These are phyloP conservation scores for Dryas drummondii DNA, from an alignment of 306 rosid genomes.

Conservation along the genomic window DNA sequence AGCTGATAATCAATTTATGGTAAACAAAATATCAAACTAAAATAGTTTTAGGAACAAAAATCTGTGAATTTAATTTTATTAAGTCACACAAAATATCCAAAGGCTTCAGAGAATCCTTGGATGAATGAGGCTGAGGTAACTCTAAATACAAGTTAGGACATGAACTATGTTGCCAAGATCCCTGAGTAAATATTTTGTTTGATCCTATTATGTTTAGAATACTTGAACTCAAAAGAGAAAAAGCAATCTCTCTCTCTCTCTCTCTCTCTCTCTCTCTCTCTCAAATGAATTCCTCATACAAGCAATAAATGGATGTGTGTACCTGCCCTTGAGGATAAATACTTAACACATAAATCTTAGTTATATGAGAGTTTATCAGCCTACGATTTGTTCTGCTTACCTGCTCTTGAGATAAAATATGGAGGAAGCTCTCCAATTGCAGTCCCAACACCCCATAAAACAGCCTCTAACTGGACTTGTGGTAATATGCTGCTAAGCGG, in stretches of 20 bases:
- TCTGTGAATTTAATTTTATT: not conserved
- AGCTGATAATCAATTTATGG: too few species aligned
- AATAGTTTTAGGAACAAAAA: not conserved
- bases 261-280: too few species aligned
- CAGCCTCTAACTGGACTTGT: constrained; percentile 88
- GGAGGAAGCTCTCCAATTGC: constrained; percentile 99
- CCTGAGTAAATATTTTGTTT: not conserved
- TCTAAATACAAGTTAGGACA: too few species aligned
- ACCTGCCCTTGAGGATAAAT: not conserved
- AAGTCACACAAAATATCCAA: not conserved
- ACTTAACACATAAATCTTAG: not conserved
- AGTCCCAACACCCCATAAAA: constrained; percentile 96
- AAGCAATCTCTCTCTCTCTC: too few species aligned
- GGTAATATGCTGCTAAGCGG: constrained; percentile 86
- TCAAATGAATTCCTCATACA: too few species aligned
- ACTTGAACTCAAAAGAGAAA: not conserved
- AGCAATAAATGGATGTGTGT: not conserved
- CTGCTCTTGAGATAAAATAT: constrained; percentile 97
- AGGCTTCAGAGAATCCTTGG: not conserved
- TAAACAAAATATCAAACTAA: too few species aligned
- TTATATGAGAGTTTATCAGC: not conserved
- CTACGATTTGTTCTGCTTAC: constrained; percentile 37
- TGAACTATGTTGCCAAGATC: not conserved
- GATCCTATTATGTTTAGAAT: not conserved
- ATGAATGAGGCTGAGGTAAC: not conserved